Base-by-base conservation (phyloP, 345 rosid genomes). In the Eucalyptus sideroxylon region DNA sequence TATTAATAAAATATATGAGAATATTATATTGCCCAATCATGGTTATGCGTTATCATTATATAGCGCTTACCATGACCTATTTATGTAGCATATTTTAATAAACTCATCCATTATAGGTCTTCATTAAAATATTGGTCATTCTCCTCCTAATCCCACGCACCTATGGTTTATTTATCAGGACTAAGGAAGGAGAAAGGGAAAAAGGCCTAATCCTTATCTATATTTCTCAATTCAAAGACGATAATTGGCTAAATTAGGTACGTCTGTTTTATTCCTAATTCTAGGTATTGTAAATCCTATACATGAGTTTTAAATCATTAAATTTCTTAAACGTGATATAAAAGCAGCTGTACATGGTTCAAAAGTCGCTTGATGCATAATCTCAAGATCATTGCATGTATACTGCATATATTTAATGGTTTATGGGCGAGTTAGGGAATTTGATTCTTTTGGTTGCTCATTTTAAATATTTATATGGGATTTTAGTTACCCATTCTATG, bases 361-460 rank as follows among this genome's bases (percentile, higher is more conserved):
- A 9, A 3, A 56, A 56, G 26, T 24, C 4, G 23, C 26, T 56
- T 19, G 12, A 59, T 59, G 30, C 65, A 59, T 59, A 59, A 24
- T 24, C 27, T 59, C 30, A 31, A 7, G 15, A 10, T 14, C 31
- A 14, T 65, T 65, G 7, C 37, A 65, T 65, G 72, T 1, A 30
- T n/a, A 65, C 37, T 0, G 34, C 5, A 0, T 62, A n/a, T n/a
- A 65, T 65, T 65, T 14, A 3, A n/a, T 7, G 37, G 5, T 65
- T 65, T 7, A 7, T 30, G 34, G 37, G 37, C 5, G 17, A 65
- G 17, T 65, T 65, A 15, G 17, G 9, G 5, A n/a, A 65, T 65
- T 62, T 14, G 72, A n/a, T 65, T 65, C 1, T 65, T 1, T 65
- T 30, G 37, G 5, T n/a, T 65, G 17, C 37, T 65, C n/a, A 65